Base-by-base conservation (phyloP, 805 yeast genomes). In the Ogataea thermomethanolica region DNA sequence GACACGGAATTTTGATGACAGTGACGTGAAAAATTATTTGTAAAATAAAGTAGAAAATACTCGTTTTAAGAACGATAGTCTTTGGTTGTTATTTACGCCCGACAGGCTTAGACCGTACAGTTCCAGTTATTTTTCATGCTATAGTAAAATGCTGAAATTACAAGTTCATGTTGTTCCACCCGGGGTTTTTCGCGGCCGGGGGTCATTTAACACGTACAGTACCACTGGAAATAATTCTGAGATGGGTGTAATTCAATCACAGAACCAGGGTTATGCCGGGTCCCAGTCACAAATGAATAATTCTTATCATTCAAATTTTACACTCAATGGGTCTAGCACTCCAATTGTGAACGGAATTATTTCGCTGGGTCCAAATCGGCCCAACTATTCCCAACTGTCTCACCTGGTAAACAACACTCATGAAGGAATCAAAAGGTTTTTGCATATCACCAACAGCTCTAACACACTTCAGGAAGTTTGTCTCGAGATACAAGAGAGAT, bases 361-460 rank as follows among this genome's bases (percentile, higher is more conserved):
- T 27, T 33, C 11, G 13, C 40, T 23, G 37, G 43, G 23, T 39
- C 43, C 10, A 17, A 24, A 17, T 20, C 41, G 37, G 23, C 41
- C 48, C 8, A 20, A 8, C 8, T 30, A 30, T 30, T 13, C 14
- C 4, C 15, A 11, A 11, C 33, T 49, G 8, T 45, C 57, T n/a
- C 49, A 49, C 4, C 45, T 46, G 20, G 28, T 41, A n/a, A 31
- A 32, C 8, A 22, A n/a, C 14, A 22, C 28, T 9, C 22, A 22
- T 8, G 42, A 33, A 6, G 47, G 46, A 10, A 45, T 50, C 5
- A 61, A 55, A 33, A 79, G 79, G 58, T 82, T 86, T 53, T 69
- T 86, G 14, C 86, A 81, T 53, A 68, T 86, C 39, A 78, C 88
- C 0, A 64, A 67, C 4, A 70, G 75, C 7, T 48, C 65, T 0